Base-by-base conservation (phyloP, 2,329 filamentous ascomycete genomes). In the Alternaria incomplexa region DNA sequence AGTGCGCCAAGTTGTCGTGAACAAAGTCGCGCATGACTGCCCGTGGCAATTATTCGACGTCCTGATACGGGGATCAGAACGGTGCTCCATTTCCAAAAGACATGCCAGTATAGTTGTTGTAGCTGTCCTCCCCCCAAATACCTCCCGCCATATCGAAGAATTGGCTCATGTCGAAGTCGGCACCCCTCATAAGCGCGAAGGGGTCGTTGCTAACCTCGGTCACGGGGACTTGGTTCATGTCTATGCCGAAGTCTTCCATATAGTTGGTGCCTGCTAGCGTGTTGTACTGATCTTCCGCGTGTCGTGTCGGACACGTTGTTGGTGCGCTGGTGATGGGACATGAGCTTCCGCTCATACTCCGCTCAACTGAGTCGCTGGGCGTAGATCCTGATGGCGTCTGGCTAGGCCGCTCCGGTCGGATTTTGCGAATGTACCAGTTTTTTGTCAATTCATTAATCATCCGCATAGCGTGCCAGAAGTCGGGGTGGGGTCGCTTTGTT, bases 151-250 rank as follows among this genome's bases (percentile, higher is more conserved):
- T 69, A 23, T 78, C 75, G n/a, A 78, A 71, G 32, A 79, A 74
- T 15, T 69, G 69, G 32, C 76, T 75, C 70, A 78, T 74, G 40
- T 79, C 76, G 48, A 79, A 75, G 48, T 79, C 71, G 4, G 46
- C 30, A 50, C 63, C 57, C 26, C 61, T 71, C 69, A 78, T 70
- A 2, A 72, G 66, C 1, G 66, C 61, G 48, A 77, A 71, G 1
- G 73, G 68, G 26, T 75, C 74, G 12, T 17, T 25, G 6, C 36
- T 45, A 5, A 26, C 58, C 6, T 62, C 57, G 8, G 10, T 48
- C 6, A 15, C 55, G 22, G 56, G 36, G n/a, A 13, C 55, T n/a
- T 54, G 36, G n/a, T 58, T 57, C 17, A 64, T 55, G n/a, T 40
- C 58, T 22, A 52, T 43, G 20, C 15, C 53, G 55, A 44, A 46